Evolutionary conservation across 2,329 filamentous ascomycete genomes (phyloP).

Genomic region (Periconia sp.): DNA sequence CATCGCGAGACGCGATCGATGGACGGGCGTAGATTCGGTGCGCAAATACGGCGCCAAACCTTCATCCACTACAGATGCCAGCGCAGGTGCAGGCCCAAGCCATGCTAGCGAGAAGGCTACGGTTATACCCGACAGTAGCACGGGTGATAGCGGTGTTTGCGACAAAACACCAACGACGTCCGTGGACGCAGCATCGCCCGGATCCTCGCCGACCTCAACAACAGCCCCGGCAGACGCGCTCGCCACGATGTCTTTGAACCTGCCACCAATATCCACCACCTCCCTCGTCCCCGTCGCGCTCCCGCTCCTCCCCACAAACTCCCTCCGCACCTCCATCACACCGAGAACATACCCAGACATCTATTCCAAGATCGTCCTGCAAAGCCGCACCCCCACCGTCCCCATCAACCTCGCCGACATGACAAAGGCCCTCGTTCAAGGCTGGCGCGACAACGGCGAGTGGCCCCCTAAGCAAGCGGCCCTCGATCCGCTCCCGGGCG

Average conservation of each 20-base stretch:
- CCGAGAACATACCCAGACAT: conserved; percentile 76
- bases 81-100: background rate
- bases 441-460: conserved; percentile 91
- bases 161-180: background rate
- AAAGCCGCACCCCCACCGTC: conserved; percentile 78
- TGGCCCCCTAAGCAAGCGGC: conserved; percentile 73
- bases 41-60: conserved; percentile 34
- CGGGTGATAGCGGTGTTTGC: background rate
- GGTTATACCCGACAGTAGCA: background rate
- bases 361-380: conserved; percentile 84
- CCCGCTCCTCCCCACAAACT: conserved; percentile 72
- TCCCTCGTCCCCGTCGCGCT: conserved; percentile 71
- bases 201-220: background rate
- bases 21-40: conserved; percentile 71
- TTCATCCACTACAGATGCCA: background rate
- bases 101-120: background rate
- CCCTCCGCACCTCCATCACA: conserved; percentile 75
- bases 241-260: background rate
- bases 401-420: conserved; percentile 87
- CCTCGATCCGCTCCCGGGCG: conserved; percentile 48
- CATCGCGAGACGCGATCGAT: conserved; percentile 73
- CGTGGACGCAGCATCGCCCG: background rate
- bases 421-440: conserved; percentile 76
- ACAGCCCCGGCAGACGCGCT: background rate
- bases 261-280: background rate